These are phyloP conservation scores for Fraxinus paxiana DNA, from an alignment of 305 asterid genomes.

Conservation along the genomic window DNA sequence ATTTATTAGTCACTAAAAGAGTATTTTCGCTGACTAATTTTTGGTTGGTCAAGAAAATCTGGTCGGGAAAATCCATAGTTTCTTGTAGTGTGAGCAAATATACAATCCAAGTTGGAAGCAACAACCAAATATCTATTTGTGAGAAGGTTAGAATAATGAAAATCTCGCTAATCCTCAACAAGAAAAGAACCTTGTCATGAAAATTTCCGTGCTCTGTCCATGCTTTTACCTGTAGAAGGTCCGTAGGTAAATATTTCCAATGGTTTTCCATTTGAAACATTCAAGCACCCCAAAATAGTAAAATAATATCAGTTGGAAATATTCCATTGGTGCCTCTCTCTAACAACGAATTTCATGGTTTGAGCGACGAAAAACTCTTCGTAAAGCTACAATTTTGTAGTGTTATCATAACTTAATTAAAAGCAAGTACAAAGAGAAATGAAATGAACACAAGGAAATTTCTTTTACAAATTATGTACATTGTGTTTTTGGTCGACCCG, in stretches of 20 bases:
- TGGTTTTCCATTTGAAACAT: neutral
- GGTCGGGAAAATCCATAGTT: neutral
- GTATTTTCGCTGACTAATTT: neutral
- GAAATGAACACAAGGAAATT: neutral
- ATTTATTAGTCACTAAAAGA: neutral
- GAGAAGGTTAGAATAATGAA: no score
- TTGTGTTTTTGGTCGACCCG: neutral
- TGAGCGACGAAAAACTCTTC: neutral
- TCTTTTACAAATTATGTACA: neutral
- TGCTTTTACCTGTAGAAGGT: neutral
- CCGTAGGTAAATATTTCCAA: neutral
- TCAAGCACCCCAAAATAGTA: neutral
- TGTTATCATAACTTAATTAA: neutral
- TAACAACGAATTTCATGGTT: neutral
- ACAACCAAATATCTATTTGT: no score
- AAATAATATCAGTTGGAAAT: neutral
- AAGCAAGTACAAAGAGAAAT: neutral
- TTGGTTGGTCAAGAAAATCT: neutral
- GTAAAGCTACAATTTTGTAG: neutral
- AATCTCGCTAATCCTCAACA: no score
- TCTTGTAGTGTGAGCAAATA: neutral
- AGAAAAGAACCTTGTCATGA: neutral
- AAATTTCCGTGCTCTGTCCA: neutral
- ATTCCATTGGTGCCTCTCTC: neutral
- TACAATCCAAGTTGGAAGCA: no score